Conservation (phyloP, 805 yeast genomes). For the Suhomyces faveliae region DNA sequence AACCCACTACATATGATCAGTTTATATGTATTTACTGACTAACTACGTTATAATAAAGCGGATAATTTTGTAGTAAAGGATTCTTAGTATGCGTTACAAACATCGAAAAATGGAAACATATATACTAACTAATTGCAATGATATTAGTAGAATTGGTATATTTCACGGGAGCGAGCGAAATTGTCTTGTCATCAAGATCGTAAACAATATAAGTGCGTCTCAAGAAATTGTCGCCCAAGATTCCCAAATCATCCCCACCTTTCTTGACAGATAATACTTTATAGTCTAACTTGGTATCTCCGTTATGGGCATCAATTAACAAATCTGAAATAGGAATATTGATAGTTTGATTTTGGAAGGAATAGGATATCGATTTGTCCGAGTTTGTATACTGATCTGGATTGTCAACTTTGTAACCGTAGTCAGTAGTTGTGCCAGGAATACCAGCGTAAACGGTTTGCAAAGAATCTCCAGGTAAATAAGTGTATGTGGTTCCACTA, state of each 20-base stretch:
- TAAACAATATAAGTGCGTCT: conserved; percentile 63
- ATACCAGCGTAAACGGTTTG: not conserved
- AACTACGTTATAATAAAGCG: no score
- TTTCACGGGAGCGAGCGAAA: conserved; percentile 46
- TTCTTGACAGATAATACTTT: not conserved
- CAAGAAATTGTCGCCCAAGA: conserved; percentile 64
- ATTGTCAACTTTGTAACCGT: not conserved
- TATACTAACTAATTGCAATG: conserved; percentile 24
- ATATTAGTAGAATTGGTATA: conserved; percentile 38
- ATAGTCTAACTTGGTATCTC: not conserved
- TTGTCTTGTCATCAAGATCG: conserved; percentile 54
- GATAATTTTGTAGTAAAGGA: no score
- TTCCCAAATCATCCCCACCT: conserved; percentile 4
- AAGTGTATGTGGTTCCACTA: conserved; percentile 9
- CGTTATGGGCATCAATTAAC: conserved; percentile 15
- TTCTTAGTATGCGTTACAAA: no score
- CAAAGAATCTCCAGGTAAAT: conserved; percentile 7
- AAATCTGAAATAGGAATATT: conserved; percentile 44
- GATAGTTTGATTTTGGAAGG: conserved; percentile 57
- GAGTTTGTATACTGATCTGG: conserved; percentile 33
- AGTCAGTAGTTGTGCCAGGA: not conserved
- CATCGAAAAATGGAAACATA: not conserved
- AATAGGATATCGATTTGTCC: conserved; percentile 41
- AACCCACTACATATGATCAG: no score
- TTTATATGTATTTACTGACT: no score